These are phyloP conservation scores for Herpotrichia juniperi DNA, from an alignment of 2,329 filamentous ascomycete species.

Conservation along the genomic window DNA sequence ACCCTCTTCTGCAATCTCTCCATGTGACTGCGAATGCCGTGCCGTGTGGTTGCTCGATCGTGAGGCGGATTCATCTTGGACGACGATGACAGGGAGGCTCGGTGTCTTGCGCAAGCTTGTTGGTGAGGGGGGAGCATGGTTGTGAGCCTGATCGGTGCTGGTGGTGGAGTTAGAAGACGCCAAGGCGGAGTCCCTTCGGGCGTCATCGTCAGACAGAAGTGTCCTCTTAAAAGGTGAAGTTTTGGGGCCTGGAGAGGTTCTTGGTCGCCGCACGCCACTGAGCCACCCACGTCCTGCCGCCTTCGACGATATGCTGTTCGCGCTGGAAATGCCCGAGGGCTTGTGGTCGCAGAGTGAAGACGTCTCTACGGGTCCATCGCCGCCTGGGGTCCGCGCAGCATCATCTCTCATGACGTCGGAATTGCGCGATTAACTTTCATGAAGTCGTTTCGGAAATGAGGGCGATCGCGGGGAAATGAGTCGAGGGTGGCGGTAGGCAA, in stretches of 20 bases:
- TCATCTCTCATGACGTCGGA: slow-evolving; percentile 40
- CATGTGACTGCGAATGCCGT: slow-evolving; percentile 3
- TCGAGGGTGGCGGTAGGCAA: background rate
- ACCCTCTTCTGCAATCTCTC: background rate
- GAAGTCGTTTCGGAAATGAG: slow-evolving; percentile 26
- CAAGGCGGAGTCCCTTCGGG: slow-evolving; percentile 49
- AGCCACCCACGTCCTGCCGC: slow-evolving; percentile 43
- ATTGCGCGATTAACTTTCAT: slow-evolving; percentile 37
- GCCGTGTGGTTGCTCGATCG: slow-evolving; percentile 21
- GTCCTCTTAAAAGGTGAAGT: slow-evolving; percentile 38
- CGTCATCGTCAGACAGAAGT: slow-evolving; percentile 38
- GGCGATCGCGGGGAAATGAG: slow-evolving; percentile 36
- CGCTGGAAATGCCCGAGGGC: slow-evolving; percentile 19
- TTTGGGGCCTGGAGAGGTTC: slow-evolving; percentile 44
- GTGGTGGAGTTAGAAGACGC: slow-evolving; percentile 42
- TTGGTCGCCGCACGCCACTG: slow-evolving; percentile 43
- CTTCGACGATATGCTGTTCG: slow-evolving; percentile 19
- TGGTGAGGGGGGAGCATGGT: slow-evolving; percentile 35
- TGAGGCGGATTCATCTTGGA: slow-evolving; percentile 46
- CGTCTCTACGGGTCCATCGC: slow-evolving; percentile 18
- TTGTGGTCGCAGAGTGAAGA: slow-evolving; percentile 10
- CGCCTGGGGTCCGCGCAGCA: slow-evolving; percentile 29
- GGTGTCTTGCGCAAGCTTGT: slow-evolving; percentile 44
- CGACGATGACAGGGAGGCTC: slow-evolving; percentile 52
- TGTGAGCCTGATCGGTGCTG: slow-evolving; percentile 26